Conservation (phyloP, 2,329 filamentous ascomycete genomes). For the Ophiostoma sp. region DNA sequence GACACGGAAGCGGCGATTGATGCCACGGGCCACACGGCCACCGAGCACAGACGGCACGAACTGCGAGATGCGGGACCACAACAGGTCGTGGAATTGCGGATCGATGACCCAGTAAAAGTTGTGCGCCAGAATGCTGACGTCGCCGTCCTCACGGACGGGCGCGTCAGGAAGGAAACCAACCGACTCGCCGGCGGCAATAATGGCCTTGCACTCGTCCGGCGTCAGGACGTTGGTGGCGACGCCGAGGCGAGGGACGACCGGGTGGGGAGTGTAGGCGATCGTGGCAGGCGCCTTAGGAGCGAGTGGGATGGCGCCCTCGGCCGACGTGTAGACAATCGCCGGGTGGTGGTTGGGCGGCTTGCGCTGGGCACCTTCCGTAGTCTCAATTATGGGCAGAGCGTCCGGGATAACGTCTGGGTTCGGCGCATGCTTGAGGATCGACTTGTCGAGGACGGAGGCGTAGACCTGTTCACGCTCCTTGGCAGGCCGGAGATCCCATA, state of each 20-base stretch:
- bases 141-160: constrained; percentile 64
- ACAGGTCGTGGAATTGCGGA: constrained; percentile 58
- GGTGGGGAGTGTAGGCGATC: constrained; percentile 60
- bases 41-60: constrained; percentile 58
- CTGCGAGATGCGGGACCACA: constrained; percentile 61
- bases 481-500: constrained; percentile 59
- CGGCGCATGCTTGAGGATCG: constrained; percentile 49
- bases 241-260: constrained; percentile 61
- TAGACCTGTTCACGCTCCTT: constrained; percentile 50
- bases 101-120: constrained; percentile 75
- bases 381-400: constrained; percentile 61
- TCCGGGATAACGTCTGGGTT: constrained; percentile 37
- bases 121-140: constrained; percentile 66
- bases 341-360: constrained; percentile 69
- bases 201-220: constrained; percentile 61
- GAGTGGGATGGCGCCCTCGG: constrained; percentile 57
- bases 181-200: constrained; percentile 65
- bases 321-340: constrained; percentile 64
- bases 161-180: constrained; percentile 68
- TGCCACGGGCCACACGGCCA: constrained; percentile 59
- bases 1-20: constrained; percentile 70
- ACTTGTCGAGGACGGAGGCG: constrained; percentile 59
- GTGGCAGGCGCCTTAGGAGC: constrained; percentile 42
- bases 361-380: constrained; percentile 57
- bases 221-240: constrained; percentile 62